phyloP scores from a whole-genome alignment of 495 filamentous ascomycete species.

The Trichoderma reesei region DNA sequence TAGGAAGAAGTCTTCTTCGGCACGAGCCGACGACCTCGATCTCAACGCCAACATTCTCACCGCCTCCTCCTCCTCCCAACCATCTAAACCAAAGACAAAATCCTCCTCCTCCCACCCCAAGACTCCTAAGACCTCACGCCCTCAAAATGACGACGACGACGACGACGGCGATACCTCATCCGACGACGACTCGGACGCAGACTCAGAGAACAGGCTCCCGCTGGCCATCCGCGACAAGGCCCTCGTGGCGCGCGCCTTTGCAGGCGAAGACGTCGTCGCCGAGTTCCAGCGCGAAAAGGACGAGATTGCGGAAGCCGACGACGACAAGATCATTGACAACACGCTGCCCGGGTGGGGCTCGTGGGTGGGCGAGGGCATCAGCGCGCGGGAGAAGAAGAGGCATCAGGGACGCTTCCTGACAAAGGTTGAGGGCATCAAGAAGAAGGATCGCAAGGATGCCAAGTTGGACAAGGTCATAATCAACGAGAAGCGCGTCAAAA shows the following conservation, averaged over 20 bases:
- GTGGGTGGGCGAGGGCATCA: slow-evolving; percentile 74
- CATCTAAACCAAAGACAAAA: slow-evolving; percentile 28
- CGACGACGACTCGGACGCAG: slow-evolving; percentile 48
- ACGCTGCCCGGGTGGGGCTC: slow-evolving; percentile 88
- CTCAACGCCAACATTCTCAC: slow-evolving; percentile 26
- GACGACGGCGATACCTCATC: slow-evolving; percentile 23
- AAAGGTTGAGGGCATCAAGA: slow-evolving; percentile 69
- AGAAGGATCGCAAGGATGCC: slow-evolving; percentile 66
- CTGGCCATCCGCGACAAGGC: slow-evolving; percentile 68
- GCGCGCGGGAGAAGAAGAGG: slow-evolving; percentile 48
- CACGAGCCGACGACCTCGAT: slow-evolving; percentile 24
- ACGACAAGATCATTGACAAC: slow-evolving; percentile 73
- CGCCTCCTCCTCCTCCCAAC: slow-evolving; percentile 17
- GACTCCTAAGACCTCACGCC: slow-evolving; percentile 11
- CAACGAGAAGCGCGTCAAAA: slow-evolving; percentile 83
- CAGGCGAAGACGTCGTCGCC: slow-evolving; percentile 75
- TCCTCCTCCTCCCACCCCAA: slow-evolving; percentile 23
- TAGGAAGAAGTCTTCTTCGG: slow-evolving; percentile 20
- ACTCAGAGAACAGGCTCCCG: slow-evolving; percentile 46
- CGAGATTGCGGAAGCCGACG: slow-evolving; percentile 63
- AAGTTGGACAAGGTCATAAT: slow-evolving; percentile 80
- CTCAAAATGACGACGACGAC: slow-evolving; percentile 14
- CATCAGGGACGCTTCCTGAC: slow-evolving; percentile 51
- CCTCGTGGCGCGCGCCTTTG: slow-evolving; percentile 77
- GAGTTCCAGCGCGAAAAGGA: slow-evolving; percentile 78